These are phyloP conservation scores for Amanita subjunquillea DNA, from an alignment of 768 basidiomycete genomes.

Conservation along the genomic window DNA sequence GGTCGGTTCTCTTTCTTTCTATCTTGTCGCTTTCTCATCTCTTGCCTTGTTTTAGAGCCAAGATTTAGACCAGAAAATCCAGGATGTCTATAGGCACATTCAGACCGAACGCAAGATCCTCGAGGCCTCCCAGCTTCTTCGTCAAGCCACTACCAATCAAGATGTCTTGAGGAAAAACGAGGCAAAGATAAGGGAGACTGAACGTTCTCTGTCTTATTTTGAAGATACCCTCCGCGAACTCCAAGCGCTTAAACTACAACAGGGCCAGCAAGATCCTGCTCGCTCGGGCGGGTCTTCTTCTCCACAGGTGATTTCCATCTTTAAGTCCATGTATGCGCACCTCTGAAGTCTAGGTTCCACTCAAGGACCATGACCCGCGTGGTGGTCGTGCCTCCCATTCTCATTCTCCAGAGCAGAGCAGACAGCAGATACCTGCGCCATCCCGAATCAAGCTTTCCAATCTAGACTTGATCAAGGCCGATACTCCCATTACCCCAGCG, in stretches of 20 bases:
- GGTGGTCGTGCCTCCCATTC: constrained; percentile 27
- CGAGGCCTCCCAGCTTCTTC: constrained; percentile 70
- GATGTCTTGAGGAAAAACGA: constrained; percentile 79
- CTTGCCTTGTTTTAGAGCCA: constrained; percentile 25
- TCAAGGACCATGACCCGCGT: constrained; percentile 36
- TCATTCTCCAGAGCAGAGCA: constrained; percentile 25
- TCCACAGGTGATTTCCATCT: constrained; percentile 26
- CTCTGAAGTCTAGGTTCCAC: constrained; percentile 34
- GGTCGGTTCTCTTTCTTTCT: constrained; percentile 12
- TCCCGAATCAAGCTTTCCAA: constrained; percentile 68
- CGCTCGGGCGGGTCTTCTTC: constrained; percentile 37
- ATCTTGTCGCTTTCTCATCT: constrained; percentile 11
- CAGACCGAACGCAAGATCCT: constrained; percentile 89
- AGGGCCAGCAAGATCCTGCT: constrained; percentile 43
- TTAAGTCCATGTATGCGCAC: constrained; percentile 11
- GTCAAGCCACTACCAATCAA: constrained; percentile 76
- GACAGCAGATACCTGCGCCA: constrained; percentile 28
- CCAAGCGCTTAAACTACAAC: constrained; percentile 57
- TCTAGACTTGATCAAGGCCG: constrained; percentile 92
- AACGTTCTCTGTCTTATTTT: constrained; percentile 78
- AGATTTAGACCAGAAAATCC: constrained; percentile 89
- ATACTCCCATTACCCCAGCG: constrained; percentile 90
- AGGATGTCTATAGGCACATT: constrained; percentile 83
- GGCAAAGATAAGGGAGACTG: constrained; percentile 79
- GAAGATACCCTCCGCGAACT: constrained; percentile 78